These are phyloP conservation scores for Cryphonectria nitschkei DNA, from an alignment of 2,329 filamentous ascomycete species.

Conservation along the genomic window DNA sequence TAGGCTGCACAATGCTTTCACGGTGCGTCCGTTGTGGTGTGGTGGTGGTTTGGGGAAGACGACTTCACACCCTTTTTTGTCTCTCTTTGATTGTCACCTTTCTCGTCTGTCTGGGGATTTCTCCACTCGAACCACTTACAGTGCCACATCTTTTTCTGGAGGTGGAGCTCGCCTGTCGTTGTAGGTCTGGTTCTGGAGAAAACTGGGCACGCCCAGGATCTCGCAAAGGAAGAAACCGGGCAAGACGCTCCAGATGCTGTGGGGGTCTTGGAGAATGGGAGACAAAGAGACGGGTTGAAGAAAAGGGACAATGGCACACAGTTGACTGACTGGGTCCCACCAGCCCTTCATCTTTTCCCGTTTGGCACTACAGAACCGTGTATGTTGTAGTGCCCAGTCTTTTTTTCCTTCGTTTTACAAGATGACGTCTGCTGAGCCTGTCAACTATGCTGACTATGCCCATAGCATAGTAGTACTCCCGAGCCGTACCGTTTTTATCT, in stretches of 20 bases:
- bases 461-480: neutral
- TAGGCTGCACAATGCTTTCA: neutral
- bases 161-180: neutral
- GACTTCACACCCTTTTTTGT: neutral
- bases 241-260: neutral
- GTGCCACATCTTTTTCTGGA: constrained; percentile 18
- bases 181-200: constrained; percentile 16
- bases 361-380: neutral
- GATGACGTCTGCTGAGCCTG: neutral
- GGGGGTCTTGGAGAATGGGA: constrained; percentile 16
- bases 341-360: neutral
- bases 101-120: constrained; percentile 22
- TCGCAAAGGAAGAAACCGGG: constrained; percentile 5
- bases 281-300: neutral
- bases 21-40: neutral
- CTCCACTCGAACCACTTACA: constrained; percentile 13
- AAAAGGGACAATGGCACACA: neutral
- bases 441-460: neutral
- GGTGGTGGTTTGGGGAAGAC: neutral
- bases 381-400: neutral
- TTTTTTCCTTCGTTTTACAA: neutral
- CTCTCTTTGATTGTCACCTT: neutral
- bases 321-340: neutral
- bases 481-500: neutral
- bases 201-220: neutral